phyloP scores from a whole-genome alignment of 371 early-diverging fungal genomes.

The Dinochytrium kinnereticum region DNA sequence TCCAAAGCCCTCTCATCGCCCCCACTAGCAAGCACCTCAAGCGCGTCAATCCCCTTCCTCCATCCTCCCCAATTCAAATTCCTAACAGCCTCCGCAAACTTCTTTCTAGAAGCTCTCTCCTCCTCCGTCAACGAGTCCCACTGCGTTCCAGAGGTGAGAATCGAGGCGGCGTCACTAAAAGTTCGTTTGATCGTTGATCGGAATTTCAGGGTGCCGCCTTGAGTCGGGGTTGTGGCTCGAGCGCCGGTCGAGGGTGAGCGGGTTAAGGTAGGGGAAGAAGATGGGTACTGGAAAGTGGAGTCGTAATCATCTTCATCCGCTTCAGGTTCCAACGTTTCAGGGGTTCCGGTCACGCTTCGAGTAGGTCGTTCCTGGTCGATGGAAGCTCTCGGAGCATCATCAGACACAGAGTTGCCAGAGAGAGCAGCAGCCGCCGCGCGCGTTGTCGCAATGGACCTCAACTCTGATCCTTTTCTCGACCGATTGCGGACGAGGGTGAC shows the following conservation, averaged over 20 bases:
- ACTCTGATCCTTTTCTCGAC: neutral
- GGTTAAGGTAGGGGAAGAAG: neutral
- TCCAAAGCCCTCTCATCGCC: constrained; percentile 13
- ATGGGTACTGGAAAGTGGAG: neutral
- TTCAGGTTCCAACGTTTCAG: neutral
- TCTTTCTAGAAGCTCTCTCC: neutral
- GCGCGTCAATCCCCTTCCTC: constrained; percentile 5
- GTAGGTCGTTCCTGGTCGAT: too few relatives aligned
- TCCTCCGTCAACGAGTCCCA: neutral
- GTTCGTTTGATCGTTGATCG: neutral
- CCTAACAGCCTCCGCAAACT: constrained; percentile 10
- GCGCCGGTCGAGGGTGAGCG: neutral
- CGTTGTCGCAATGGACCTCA: neutral
- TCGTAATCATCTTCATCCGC: neutral
- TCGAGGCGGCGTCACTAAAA: neutral
- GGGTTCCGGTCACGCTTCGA: neutral
- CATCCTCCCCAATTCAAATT: constrained; percentile 4
- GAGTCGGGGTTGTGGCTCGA: neutral
- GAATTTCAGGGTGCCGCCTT: neutral
- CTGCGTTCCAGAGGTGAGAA: neutral
- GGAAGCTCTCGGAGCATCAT: too few relatives aligned
- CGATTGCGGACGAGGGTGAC: constrained; percentile 8
- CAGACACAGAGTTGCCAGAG: too few relatives aligned
- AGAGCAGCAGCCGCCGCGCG: neutral
- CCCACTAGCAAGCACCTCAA: neutral